Evolutionary conservation across 2,329 filamentous ascomycete species (phyloP).

Genomic region (Bipolaris oryzae): DNA sequence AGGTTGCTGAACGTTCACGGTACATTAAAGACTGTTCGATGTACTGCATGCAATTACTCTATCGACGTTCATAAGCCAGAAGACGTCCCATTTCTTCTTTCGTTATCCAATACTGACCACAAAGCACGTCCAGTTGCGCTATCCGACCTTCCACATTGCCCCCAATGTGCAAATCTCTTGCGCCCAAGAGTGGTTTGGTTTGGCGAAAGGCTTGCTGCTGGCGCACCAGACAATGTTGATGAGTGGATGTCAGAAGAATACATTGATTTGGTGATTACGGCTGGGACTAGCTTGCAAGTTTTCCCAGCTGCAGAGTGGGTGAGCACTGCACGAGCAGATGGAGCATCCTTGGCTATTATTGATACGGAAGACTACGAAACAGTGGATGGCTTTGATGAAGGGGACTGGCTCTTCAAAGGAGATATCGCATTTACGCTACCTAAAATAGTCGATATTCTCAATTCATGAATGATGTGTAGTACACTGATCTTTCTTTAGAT

Average conservation of each 20-base stretch:
- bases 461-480: too few relatives aligned
- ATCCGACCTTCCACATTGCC: conserved; percentile 19
- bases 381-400: too few relatives aligned
- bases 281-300: conserved; percentile 18
- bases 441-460: too few relatives aligned
- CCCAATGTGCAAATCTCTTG: conserved; percentile 14
- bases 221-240: conserved; percentile 16
- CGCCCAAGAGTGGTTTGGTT: conserved; percentile 25
- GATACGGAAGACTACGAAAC: neutral
- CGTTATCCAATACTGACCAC: too few relatives aligned
- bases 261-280: conserved; percentile 16
- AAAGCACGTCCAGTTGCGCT: neutral
- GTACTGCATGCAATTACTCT: too few relatives aligned
- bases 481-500: too few relatives aligned
- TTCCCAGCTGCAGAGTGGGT: conserved; percentile 23
- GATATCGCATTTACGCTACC: too few relatives aligned
- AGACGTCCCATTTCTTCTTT: too few relatives aligned
- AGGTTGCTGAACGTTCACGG: too few relatives aligned
- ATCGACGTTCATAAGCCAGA: too few relatives aligned
- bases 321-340: conserved; percentile 1
- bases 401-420: too few relatives aligned
- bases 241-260: conserved; percentile 10
- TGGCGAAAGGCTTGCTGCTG: conserved; percentile 17
- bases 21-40: too few relatives aligned
- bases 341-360: conserved; percentile 15